Conservation (phyloP, 208 protist genomes). For the Naegleria lovaniensis region DNA sequence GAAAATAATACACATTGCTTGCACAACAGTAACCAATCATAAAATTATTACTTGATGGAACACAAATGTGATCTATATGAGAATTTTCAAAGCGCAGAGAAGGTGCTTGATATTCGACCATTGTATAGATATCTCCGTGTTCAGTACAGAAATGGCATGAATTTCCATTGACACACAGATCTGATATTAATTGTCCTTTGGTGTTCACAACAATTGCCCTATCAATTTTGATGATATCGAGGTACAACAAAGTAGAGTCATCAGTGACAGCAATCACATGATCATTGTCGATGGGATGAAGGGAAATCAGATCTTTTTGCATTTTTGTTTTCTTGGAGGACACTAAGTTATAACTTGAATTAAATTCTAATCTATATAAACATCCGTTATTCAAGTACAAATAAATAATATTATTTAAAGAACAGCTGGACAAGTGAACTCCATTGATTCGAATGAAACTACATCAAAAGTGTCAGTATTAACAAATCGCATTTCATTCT, state of each 20-base stretch:
- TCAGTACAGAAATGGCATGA: not conserved
- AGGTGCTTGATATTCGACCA: not conserved
- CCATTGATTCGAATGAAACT: not conserved
- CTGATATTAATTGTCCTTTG: not conserved
- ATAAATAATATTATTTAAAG: not conserved
- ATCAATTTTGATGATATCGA: no score
- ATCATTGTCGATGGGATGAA: not conserved
- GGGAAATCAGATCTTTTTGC: not conserved
- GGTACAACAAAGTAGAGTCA: not conserved
- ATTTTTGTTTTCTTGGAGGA: not conserved
- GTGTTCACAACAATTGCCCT: not conserved
- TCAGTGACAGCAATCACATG: not conserved
- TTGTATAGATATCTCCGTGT: not conserved
- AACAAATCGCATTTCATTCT: not conserved
- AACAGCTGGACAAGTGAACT: not conserved
- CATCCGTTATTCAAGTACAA: not conserved
- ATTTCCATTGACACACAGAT: no score
- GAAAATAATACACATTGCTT: not conserved
- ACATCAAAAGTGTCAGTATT: not conserved
- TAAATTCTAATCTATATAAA: not conserved
- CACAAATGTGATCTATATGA: no score
- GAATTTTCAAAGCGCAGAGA: not conserved
- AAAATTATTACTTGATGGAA: not conserved
- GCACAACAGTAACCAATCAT: not conserved
- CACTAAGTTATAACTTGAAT: not conserved